Evolutionary conservation across 75 land plant species (phyloP).

Genomic region (Selaginella moellendorffii): DNA sequence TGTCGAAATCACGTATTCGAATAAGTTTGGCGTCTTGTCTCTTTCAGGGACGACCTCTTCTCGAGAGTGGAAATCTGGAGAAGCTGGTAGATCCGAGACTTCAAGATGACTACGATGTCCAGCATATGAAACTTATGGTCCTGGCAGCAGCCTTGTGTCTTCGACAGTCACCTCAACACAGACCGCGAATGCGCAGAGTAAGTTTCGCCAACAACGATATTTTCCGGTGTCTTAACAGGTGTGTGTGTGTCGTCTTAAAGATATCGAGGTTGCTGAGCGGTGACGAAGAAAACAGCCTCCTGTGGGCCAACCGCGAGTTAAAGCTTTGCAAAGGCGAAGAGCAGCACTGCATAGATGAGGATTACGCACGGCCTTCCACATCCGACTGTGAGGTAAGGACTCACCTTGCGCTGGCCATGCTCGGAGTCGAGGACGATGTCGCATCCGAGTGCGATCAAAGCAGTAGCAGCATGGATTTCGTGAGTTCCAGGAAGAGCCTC

Average conservation of each 20-base stretch:
- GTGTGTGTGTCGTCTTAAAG: not conserved
- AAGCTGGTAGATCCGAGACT: constrained; percentile 49
- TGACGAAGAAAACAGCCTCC: constrained; percentile 27
- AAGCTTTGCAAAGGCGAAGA: no score
- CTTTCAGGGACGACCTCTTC: constrained; percentile 70
- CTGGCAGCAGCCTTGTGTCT: constrained; percentile 48
- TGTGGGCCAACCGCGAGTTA: constrained; percentile 19
- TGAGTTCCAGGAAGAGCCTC: constrained; percentile 26
- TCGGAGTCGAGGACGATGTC: constrained; percentile 52
- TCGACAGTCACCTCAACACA: constrained; percentile 31
- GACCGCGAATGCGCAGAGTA: constrained; percentile 64
- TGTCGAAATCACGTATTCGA: not conserved
- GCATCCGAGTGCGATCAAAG: constrained; percentile 38
- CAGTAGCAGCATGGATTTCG: constrained; percentile 18
- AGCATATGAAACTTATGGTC: constrained; percentile 34
- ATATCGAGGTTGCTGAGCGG: constrained; percentile 23
- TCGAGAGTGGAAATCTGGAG: constrained; percentile 29
- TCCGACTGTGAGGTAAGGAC: constrained; percentile 25
- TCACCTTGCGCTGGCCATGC: constrained; percentile 53
- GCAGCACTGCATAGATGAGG: not conserved
- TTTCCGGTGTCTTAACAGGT: not conserved
- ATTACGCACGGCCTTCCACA: constrained; percentile 22
- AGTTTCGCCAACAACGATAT: no score
- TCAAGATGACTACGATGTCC: constrained; percentile 26
- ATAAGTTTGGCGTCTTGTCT: no score